phyloP scores from a whole-genome alignment of 1,139 yeast species.

The Magnusiomyces sp. region DNA sequence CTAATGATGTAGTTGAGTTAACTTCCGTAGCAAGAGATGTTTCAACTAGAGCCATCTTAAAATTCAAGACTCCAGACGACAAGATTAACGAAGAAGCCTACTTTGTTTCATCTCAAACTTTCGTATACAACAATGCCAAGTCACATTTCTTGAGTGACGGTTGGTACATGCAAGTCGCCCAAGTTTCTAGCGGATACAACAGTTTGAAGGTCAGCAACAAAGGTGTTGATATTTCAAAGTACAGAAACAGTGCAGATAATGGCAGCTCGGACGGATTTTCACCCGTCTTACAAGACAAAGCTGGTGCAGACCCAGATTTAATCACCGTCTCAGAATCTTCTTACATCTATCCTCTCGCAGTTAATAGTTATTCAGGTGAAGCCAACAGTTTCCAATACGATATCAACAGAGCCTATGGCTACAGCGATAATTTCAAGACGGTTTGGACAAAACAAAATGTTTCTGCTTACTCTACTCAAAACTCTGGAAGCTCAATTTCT shows the following conservation, averaged over 20 bases:
- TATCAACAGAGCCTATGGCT: slow-evolving; percentile 11
- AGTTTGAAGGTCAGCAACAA: slow-evolving; percentile 7
- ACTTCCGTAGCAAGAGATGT: slow-evolving; percentile 10
- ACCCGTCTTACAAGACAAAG: slow-evolving; percentile 7
- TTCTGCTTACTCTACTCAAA: slow-evolving; percentile 4
- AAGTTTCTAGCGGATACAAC: slow-evolving; percentile 12
- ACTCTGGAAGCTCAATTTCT: slow-evolving; percentile 1
- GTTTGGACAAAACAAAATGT: slow-evolving; percentile 15
- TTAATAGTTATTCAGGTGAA: slow-evolving; percentile 6
- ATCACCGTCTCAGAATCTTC: slow-evolving; percentile 9
- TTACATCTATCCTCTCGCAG: slow-evolving; percentile 13
- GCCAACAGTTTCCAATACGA: slow-evolving; percentile 7
- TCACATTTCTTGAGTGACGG: slow-evolving; percentile 9
- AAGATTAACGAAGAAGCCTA: slow-evolving; percentile 6
- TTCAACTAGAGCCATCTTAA: slow-evolving; percentile 12
- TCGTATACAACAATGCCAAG: slow-evolving; percentile 13
- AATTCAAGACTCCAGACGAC: slow-evolving; percentile 8
- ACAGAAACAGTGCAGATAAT: slow-evolving; percentile 4
- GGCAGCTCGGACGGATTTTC: slow-evolving; percentile 9
- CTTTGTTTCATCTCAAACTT: slow-evolving; percentile 13
- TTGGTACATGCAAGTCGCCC: slow-evolving; percentile 8
- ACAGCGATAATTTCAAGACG: slow-evolving; percentile 7
- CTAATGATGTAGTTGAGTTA: slow-evolving; percentile 9
- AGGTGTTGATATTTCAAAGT: slow-evolving; percentile 9
- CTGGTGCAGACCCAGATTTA: slow-evolving; percentile 9